Evolutionary conservation across 1,284 basidiomycete genomes (phyloP), one percentile per base, ranked within the genome.

Genomic region (Bjerkandera adusta): DNA sequence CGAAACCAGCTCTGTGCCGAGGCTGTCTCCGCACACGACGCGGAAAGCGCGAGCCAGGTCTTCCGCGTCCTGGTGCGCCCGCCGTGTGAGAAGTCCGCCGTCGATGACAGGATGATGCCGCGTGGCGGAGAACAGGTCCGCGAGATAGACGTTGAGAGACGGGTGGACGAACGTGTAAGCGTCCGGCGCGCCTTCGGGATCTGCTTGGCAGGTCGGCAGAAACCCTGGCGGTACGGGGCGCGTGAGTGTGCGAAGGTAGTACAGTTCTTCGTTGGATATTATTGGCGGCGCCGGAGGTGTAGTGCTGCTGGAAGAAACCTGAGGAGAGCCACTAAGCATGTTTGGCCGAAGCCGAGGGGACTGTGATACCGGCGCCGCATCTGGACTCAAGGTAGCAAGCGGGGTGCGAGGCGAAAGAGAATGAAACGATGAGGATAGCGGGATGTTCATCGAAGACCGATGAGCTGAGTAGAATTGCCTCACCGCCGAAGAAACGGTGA

Each of bases 91-190:
- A 43, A 88, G 67, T 48, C 76, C 80, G 3, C 75, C 83, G 51
- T 91, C 88, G 12, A 91, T 67, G 44, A 77, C 72, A 1, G 79
- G 77, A 57, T 86, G 80, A 56, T 89, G 83, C 4, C 87, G 76
- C 18, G 81, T 73, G 3, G 88, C 85, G 25, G 82, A 75, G 52
- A 91, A 81, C 24, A 90, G 69, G 60, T 89, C 86, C 10, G 79
- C 72, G 5, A 84, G 67, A 59, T 89, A 89, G 15, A 82, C 67
- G n/a, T 68, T 66, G 15, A 89, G 70, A 1, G 65, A 63, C 0
- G 76, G 68, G 61, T 63, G 79, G 53, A 71, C 74, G 57, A 57
- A 59, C 65, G 62, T 77, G 60, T 40, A 70, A 54, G 55, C 68
- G 58, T 49, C 40, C 47, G 27, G 24, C 48, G 37, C 30, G 58